Conservation (phyloP, 192 early-diverging fungal genomes). For the Linnemannia exigua region DNA sequence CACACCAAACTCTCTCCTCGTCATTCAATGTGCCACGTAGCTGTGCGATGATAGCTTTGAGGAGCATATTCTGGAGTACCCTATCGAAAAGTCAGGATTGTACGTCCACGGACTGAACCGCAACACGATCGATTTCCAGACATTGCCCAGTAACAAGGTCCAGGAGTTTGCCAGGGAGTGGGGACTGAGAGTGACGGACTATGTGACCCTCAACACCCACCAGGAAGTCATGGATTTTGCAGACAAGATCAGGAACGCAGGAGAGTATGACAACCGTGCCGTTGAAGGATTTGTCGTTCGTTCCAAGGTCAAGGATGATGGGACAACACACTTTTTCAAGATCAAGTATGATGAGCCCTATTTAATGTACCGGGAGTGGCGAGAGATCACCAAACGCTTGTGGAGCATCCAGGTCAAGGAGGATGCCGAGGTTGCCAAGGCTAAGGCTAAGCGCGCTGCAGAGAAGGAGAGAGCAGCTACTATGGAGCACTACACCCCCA, state of each 20-base stretch:
- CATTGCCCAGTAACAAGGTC: conserved; percentile 76
- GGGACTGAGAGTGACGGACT: conserved; percentile 76
- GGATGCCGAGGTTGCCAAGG: conserved; percentile 3
- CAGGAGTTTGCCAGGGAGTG: conserved; percentile 75
- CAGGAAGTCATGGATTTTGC: conserved; percentile 78
- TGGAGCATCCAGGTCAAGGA: conserved; percentile 48
- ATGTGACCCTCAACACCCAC: conserved; percentile 65
- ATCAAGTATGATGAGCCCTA: conserved; percentile 97
- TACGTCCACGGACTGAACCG: conserved; percentile 94
- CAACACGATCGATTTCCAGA: conserved; percentile 80
- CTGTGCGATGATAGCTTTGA: conserved; percentile 97
- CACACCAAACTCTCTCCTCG: neutral
- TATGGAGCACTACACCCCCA: neutral
- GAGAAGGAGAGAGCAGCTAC: conserved; percentile 17
- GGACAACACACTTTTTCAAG: conserved; percentile 80
- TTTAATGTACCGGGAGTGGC: conserved; percentile 95
- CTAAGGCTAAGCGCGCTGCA: conserved; percentile 8
- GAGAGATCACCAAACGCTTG: conserved; percentile 88
- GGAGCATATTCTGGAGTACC: conserved; percentile 93
- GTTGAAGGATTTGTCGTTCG: conserved; percentile 96
- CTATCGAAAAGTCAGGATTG: conserved; percentile 81
- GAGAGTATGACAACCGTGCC: conserved; percentile 76
- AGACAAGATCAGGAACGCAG: conserved; percentile 72
- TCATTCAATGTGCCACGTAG: conserved; percentile 56
- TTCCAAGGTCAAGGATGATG: conserved; percentile 60